Evolutionary conservation across 2,329 filamentous ascomycete species (phyloP), one percentile per base, ranked within the genome.

Genomic region (Leptographium flavum): DNA sequence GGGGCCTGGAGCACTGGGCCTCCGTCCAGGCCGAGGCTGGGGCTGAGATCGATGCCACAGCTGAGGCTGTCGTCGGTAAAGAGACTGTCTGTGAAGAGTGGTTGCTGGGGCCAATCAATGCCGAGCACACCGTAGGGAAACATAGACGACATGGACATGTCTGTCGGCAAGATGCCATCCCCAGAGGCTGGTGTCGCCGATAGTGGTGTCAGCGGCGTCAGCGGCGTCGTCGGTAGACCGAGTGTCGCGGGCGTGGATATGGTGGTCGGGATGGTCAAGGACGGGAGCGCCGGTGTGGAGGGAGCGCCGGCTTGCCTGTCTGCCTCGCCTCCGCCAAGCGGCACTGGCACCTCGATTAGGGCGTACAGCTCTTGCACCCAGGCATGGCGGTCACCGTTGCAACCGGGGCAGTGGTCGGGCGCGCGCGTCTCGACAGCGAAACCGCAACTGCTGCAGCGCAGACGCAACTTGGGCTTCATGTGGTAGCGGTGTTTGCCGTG

Each of bases 401-500:
- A 52, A 30, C 42, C 19, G 0, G 47, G 47, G 31, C 50, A 52
- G n/a, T 22, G 33, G 11, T 10, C 17, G 1, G 48, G 46, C 8
- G 32, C 36, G 7, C 39, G 23, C 14, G 42, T 37, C 36, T 36
- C 43, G 19, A 42, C 8, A 3, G 27, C 25, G 8, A n/a, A 22
- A 22, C 23, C 15, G 33, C 51, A 53, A 30, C 11, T 21, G 21
- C 31, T 37, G 42, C 51, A 53, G 7, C 41, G 41, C n/a, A 40
- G 11, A 6, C 47, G 47, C 3, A 50, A 11, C 1, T 31, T 9
- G 0, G 51, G 49, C 37, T 39, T 43, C 31, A 27, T 32, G 48
- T 49, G 36, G 43, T 50, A 51, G 10, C 48, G 47, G 37, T 47
- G 51, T 13, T 45, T 41, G 41, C 51, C 51, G 17, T 53, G 51